Percentiles rank a stretch among this genome's conserved stretches.
phyloP scores from a whole-genome alignment of 1,284 basidiomycete species.

The Irpex rosettiformis region DNA sequence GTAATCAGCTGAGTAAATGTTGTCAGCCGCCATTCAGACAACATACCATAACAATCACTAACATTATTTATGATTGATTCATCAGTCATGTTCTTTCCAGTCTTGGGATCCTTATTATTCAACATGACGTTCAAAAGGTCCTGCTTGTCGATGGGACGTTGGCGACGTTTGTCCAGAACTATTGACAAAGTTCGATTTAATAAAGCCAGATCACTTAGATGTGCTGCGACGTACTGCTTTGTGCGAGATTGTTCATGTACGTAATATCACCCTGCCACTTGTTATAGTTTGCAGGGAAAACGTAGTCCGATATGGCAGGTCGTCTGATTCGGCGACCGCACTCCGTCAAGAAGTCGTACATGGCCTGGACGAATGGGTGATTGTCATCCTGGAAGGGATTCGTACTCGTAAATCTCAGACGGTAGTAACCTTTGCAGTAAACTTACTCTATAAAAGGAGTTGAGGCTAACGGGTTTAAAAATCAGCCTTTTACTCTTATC shows the following conservation, averaged over 20 bases:
- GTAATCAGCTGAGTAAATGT: constrained; percentile 40
- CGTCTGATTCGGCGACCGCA: constrained; percentile 32
- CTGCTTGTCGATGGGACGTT: constrained; percentile 35
- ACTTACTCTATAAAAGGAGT: constrained; percentile 36
- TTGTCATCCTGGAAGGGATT: constrained; percentile 27
- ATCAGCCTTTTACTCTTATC: neutral
- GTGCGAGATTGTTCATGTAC: neutral
- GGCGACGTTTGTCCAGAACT: constrained; percentile 37
- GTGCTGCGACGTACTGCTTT: constrained; percentile 25
- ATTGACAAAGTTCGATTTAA: constrained; percentile 29
- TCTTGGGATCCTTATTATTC: constrained; percentile 42
- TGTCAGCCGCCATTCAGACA: neutral
- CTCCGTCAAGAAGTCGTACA: constrained; percentile 38
- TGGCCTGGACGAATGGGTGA: constrained; percentile 41
- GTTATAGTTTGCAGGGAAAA: constrained; percentile 28
- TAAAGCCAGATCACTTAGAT: constrained; percentile 37
- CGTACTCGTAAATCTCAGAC: constrained; percentile 6
- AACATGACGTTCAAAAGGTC: constrained; percentile 48
- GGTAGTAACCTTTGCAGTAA: neutral
- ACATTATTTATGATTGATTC: constrained; percentile 33
- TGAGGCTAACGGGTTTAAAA: constrained; percentile 24
- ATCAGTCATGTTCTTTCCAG: constrained; percentile 39
- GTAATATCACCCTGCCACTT: neutral
- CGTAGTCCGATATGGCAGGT: constrained; percentile 33
- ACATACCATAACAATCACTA: constrained; percentile 30